Evolutionary conservation across 306 rosid species (phyloP), one percentile per base, ranked within the genome.

Genomic region (Aeschynomene evenia): DNA sequence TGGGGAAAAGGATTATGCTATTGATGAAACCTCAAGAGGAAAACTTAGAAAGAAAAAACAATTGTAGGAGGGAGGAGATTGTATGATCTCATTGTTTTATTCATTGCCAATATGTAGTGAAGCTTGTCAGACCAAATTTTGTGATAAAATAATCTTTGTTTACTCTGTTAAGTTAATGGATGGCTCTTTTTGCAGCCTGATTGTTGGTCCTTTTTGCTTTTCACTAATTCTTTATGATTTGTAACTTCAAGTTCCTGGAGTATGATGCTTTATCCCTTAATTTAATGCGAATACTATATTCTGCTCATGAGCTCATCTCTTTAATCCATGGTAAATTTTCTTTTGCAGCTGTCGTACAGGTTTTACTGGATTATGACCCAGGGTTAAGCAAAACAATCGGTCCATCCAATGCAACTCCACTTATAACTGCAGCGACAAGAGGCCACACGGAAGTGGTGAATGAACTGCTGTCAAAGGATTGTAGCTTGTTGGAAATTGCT

Each of bases 341-440:
- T 21, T 43, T 66, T 72, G 77, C 90, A 95, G 99, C 91, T 49
- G 89, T 91, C 48, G 97, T 95, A 42, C 88, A 86, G 89, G 96
- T 78, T 71, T 85, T 95, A 19, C 85, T 95, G 34, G 92, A 89
- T 56, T 87, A 84, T 56, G 91, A 87, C 19, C 87, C 87, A 4
- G 85, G 86, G 51, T 78, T 95, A 66, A 83, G 97, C 85, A 91
- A 82, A 79, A 95, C 99, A 37, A 49, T 85, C 21, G 99, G 97
- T 52, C 99, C 85, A 0, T 86, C 92, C 37, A 86, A 89, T 73
- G 84, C 96, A 13, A 91, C 97, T 45, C 97, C 99, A 9, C 97
- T 95, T 55, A 85, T 87, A 81, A 78, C 99, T 34, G 99, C 99
- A 4, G 96, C 97, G 0, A 85, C 97, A 22, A 83, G 87, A 63